Evolutionary conservation across 768 basidiomycete genomes (phyloP).

Genomic region (Crepidotus variabilis): DNA sequence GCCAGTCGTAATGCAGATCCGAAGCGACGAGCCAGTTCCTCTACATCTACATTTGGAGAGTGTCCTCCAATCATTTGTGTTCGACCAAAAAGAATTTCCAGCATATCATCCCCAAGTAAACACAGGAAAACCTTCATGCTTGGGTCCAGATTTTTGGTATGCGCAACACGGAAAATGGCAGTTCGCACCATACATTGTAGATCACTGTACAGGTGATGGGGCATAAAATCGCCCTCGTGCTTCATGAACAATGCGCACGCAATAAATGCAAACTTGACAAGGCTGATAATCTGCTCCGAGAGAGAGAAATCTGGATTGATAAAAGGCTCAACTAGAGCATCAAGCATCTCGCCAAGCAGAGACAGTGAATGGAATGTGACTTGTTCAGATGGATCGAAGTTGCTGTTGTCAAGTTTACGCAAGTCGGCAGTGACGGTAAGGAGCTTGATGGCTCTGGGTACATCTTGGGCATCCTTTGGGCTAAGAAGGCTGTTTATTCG

Average conservation of each 20-base stretch:
- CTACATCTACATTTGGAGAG: conserved; percentile 15
- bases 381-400: conserved; percentile 15
- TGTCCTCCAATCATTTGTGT: conserved; percentile 22
- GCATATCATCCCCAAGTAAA: conserved; percentile 22
- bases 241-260: conserved; percentile 17
- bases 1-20: conserved; percentile 16
- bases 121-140: conserved; percentile 15
- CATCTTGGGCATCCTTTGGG: conserved; percentile 27
- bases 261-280: conserved; percentile 21
- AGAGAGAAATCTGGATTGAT: conserved; percentile 15
- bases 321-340: conserved; percentile 24
- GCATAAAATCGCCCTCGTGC: conserved; percentile 20
- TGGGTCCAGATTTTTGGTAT: conserved; percentile 21
- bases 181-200: conserved; percentile 25
- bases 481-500: conserved; percentile 19
- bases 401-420: conserved; percentile 6
- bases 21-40: conserved; percentile 14
- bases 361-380: conserved; percentile 14
- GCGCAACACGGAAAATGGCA: conserved; percentile 16
- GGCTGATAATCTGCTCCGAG: conserved; percentile 21
- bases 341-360: conserved; percentile 24
- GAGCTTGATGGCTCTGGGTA: conserved; percentile 26
- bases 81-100: conserved; percentile 25
- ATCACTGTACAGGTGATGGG: conserved; percentile 26
- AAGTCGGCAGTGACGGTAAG: conserved; percentile 15